These are phyloP conservation scores for Phytopythium vexans DNA, from an alignment of 352 stramenopile genomes.

Conservation along the genomic window DNA sequence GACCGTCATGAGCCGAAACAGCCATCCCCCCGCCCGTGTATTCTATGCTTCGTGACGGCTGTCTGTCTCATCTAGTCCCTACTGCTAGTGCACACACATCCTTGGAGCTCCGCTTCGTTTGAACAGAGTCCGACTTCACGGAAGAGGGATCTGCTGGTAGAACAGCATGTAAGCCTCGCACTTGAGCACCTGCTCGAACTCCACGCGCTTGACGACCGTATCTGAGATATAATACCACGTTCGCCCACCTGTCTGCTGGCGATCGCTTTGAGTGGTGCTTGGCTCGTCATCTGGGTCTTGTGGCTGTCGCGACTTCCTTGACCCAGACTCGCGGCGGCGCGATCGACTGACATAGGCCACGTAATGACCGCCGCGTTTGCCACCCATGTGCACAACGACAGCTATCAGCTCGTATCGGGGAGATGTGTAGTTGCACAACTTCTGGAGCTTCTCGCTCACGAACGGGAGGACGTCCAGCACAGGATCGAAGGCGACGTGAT, in stretches of 20 bases:
- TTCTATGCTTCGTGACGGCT: too few species aligned
- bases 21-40: too few species aligned
- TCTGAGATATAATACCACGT: constrained; percentile 77
- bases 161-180: constrained; percentile 84
- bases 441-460: constrained; percentile 27
- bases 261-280: constrained; percentile 14
- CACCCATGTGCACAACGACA: constrained; percentile 70
- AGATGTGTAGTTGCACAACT: not conserved
- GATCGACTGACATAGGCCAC: constrained; percentile 69
- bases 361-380: constrained; percentile 69
- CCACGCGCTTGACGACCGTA: constrained; percentile 54
- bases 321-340: constrained; percentile 21
- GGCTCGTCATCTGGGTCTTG: constrained; percentile 10
- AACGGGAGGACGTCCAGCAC: constrained; percentile 53
- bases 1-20: too few species aligned
- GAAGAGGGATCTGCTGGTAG: constrained; percentile 40
- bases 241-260: not conserved
- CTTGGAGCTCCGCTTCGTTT: too few species aligned
- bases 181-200: constrained; percentile 59
- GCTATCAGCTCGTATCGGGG: constrained; percentile 62
- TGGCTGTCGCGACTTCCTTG: not conserved
- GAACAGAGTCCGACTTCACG: too few species aligned
- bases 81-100: too few species aligned
- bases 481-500: constrained; percentile 59
- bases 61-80: too few species aligned